Evolutionary conservation across 352 stramenopile species (phyloP).

Genomic region (Phytopythium kandeliae): DNA sequence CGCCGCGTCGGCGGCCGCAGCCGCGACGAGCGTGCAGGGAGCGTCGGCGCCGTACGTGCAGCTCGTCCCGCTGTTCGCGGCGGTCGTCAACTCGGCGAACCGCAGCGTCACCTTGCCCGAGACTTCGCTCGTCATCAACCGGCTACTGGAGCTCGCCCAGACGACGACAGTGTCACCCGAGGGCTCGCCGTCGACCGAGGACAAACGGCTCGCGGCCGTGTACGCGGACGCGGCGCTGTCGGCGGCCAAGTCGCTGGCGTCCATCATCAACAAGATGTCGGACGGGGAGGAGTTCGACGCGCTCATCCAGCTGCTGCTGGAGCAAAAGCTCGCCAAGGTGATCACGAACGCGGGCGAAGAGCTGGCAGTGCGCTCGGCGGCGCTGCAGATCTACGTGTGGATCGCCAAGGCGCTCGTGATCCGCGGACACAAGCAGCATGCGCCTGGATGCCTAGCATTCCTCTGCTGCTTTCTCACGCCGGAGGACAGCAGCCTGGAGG

Average conservation of each 20-base stretch:
- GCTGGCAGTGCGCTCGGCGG: constrained; percentile 41
- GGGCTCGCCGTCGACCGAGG: not conserved
- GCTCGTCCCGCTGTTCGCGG: constrained; percentile 68
- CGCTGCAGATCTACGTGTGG: constrained; percentile 82
- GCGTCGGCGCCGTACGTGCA: constrained; percentile 38
- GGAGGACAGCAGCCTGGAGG: constrained; percentile 6
- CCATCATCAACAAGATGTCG: constrained; percentile 86
- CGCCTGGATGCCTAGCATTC: constrained; percentile 62
- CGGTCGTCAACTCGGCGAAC: constrained; percentile 73
- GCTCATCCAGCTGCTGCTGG: constrained; percentile 61
- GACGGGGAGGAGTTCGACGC: constrained; percentile 76
- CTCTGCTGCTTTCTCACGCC: constrained; percentile 62
- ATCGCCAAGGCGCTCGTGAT: constrained; percentile 81
- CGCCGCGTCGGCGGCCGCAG: constrained; percentile 13
- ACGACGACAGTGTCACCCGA: constrained; percentile 2
- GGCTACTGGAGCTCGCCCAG: constrained; percentile 71
- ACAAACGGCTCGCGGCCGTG: constrained; percentile 31
- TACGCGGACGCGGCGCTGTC: constrained; percentile 50
- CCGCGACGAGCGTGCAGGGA: not conserved
- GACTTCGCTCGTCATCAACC: constrained; percentile 67
- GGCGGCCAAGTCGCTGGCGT: constrained; percentile 68
- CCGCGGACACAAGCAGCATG: constrained; percentile 61
- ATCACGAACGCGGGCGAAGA: constrained; percentile 36
- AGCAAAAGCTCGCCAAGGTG: constrained; percentile 54
- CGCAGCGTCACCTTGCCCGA: constrained; percentile 51